These are phyloP conservation scores for Globisporangium viniferum DNA, from an alignment of 352 stramenopile genomes.

Conservation along the genomic window DNA sequence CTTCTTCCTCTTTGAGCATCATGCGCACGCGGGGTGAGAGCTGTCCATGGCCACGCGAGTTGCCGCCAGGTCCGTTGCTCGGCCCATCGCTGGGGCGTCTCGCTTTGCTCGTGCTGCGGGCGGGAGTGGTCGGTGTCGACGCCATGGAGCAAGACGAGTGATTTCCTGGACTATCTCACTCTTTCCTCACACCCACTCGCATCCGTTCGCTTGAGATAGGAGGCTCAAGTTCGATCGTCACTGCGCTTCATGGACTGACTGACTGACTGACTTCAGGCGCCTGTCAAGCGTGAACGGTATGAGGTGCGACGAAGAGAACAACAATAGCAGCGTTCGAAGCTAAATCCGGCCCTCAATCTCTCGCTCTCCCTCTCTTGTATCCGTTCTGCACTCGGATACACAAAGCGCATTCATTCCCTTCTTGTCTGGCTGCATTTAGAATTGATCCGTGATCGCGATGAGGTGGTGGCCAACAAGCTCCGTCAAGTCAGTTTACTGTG, in stretches of 20 bases:
- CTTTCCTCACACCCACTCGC: not conserved
- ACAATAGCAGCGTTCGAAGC: not conserved
- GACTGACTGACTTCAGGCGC: not conserved
- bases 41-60: not conserved
- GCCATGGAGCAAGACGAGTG: not conserved
- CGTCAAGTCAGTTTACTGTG: not conserved
- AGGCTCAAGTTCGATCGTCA: not conserved
- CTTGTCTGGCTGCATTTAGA: not conserved
- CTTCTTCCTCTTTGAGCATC: conserved; percentile 17
- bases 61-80: conserved; percentile 18
- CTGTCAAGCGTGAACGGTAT: not conserved
- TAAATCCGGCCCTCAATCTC: not conserved
- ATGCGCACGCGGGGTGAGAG: conserved; percentile 23
- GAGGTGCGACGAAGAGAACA: not conserved
- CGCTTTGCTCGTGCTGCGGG: conserved; percentile 15
- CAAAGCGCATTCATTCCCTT: not conserved
- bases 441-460: not conserved
- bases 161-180: not conserved
- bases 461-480: not conserved
- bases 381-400: not conserved
- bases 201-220: not conserved
- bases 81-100: conserved; percentile 24
- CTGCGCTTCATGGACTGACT: not conserved
- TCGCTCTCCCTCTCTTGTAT: not conserved
- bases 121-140: conserved; percentile 3